Evolutionary conservation across 768 basidiomycete species (phyloP).

Genomic region (Trametes coccinea): DNA sequence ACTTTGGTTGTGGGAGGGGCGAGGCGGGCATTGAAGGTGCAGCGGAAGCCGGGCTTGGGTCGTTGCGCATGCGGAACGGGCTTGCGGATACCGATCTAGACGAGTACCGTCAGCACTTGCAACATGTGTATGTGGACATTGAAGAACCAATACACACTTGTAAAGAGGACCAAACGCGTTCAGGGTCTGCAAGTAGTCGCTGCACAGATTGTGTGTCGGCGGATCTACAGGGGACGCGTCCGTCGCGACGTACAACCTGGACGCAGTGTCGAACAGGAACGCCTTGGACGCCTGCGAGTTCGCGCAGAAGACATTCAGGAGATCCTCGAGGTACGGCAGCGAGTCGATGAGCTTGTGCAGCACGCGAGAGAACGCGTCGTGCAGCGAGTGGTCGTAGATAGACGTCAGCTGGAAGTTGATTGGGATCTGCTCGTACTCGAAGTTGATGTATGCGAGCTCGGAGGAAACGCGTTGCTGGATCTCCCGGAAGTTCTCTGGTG

Average conservation of each 20-base stretch:
- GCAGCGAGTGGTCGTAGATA: constrained; percentile 88
- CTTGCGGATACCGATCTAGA: constrained; percentile 26
- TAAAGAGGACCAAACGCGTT: constrained; percentile 86
- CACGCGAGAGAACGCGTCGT: constrained; percentile 90
- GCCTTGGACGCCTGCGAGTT: constrained; percentile 93
- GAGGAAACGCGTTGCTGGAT: constrained; percentile 87
- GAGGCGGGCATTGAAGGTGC: neutral
- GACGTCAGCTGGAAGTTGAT: constrained; percentile 91
- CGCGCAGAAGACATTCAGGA: constrained; percentile 83
- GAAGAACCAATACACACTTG: constrained; percentile 49
- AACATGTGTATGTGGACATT: neutral
- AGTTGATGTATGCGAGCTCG: constrained; percentile 71
- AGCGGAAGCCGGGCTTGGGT: constrained; percentile 4
- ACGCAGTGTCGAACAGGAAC: constrained; percentile 86
- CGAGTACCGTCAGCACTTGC: neutral
- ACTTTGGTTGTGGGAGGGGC: neutral
- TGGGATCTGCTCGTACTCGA: constrained; percentile 76
- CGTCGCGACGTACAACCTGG: constrained; percentile 88
- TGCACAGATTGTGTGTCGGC: constrained; percentile 85
- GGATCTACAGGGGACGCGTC: constrained; percentile 91
- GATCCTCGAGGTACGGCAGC: constrained; percentile 81
- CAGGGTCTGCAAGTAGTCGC: constrained; percentile 87
- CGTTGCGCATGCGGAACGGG: constrained; percentile 18
- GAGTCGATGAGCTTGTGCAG: constrained; percentile 86
- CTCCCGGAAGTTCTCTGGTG: constrained; percentile 83